Conservation (phyloP, 225 moss, liverwort and hornwort genomes). For the Physcomitrellopsis africana region DNA sequence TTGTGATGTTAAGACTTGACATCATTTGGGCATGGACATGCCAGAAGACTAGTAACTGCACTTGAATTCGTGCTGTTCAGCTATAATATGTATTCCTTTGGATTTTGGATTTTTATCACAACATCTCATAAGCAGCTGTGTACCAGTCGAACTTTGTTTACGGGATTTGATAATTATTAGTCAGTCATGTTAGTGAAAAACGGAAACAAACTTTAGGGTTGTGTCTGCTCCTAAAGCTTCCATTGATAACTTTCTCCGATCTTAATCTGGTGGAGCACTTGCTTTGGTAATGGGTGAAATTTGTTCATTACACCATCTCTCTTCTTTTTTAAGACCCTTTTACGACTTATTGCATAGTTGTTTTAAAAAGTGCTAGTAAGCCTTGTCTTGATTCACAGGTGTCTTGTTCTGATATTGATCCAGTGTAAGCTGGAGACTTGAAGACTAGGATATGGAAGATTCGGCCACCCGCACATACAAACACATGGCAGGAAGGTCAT, state of each 20-base stretch:
- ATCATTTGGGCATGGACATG: slow-evolving; percentile 5
- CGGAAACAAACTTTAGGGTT: no score
- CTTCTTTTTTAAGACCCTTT: background rate
- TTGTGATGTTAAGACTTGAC: background rate
- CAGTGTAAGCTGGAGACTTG: slow-evolving; percentile 19
- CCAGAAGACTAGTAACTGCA: slow-evolving; percentile 5
- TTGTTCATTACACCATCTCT: background rate
- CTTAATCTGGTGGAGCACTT: background rate
- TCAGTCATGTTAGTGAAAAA: no score
- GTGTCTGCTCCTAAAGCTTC: no score
- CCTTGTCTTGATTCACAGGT: slow-evolving; percentile 32
- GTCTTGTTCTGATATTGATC: slow-evolving; percentile 26
- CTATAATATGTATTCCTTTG: background rate
- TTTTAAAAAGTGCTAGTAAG: background rate
- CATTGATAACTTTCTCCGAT: no score
- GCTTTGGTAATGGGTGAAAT: background rate
- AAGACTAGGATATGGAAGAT: background rate
- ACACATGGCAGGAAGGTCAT: slow-evolving; percentile 5
- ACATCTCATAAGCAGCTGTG: no score
- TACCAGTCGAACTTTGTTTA: background rate
- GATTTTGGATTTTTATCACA: slow-evolving; percentile 2
- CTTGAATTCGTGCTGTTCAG: slow-evolving; percentile 1
- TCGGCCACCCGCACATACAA: slow-evolving; percentile 1
- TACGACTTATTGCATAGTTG: background rate
- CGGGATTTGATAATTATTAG: background rate